Conservation (phyloP, 2,329 filamentous ascomycete species). For the Pseudogymnoascus sp. region DNA sequence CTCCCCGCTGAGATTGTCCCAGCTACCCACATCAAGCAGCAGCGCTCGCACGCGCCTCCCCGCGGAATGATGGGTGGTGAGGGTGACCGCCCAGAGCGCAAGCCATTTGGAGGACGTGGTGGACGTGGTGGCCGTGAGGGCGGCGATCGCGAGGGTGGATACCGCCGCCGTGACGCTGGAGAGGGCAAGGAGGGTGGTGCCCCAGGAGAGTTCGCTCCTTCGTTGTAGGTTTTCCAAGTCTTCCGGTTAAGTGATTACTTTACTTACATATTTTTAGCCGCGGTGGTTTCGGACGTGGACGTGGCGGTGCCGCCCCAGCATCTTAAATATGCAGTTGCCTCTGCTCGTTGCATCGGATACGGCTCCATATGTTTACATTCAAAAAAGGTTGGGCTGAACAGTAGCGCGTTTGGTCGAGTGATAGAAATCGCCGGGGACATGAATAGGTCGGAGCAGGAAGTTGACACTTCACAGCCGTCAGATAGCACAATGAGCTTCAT, state of each 20-base stretch:
- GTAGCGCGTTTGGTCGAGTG: slow-evolving; percentile 41
- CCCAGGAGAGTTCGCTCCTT: slow-evolving; percentile 83
- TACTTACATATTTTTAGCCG: slow-evolving; percentile 49
- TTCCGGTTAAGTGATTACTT: neutral
- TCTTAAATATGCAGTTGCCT: slow-evolving; percentile 24
- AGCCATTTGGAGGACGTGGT: slow-evolving; percentile 63
- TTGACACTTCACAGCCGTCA: slow-evolving; percentile 34
- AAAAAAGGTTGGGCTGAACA: slow-evolving; percentile 36
- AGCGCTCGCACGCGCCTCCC: slow-evolving; percentile 95
- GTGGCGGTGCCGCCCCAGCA: slow-evolving; percentile 61
- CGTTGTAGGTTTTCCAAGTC: slow-evolving; percentile 56
- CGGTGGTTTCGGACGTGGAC: slow-evolving; percentile 83
- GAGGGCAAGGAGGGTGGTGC: slow-evolving; percentile 86
- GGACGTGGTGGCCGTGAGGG: slow-evolving; percentile 54
- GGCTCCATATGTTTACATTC: slow-evolving; percentile 23
- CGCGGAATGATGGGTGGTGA: slow-evolving; percentile 96
- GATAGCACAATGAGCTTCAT: slow-evolving; percentile 31
- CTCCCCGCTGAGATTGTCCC: slow-evolving; percentile 98
- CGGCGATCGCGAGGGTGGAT: slow-evolving; percentile 80
- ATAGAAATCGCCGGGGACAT: slow-evolving; percentile 39
- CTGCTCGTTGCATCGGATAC: slow-evolving; percentile 30
- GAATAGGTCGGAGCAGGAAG: slow-evolving; percentile 37
- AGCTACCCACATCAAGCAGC: slow-evolving; percentile 99
- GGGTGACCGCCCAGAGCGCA: slow-evolving; percentile 61
- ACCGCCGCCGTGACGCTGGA: slow-evolving; percentile 82